phyloP scores from a whole-genome alignment of 2,329 filamentous ascomycete genomes.

The Thelonectria rubi region DNA sequence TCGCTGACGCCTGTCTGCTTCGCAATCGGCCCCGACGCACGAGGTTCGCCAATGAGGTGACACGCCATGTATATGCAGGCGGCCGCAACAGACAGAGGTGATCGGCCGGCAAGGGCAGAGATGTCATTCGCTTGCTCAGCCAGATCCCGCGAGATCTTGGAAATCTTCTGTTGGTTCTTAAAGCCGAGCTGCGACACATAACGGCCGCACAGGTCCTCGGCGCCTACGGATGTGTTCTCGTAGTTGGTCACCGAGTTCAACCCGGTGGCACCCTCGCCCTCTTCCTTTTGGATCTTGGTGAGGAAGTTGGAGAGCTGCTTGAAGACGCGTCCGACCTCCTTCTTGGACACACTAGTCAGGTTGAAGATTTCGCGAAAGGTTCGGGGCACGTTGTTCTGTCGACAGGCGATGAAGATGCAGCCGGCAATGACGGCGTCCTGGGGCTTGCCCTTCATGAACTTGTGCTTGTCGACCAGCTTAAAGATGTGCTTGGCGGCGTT shows the following conservation, averaged over 20 bases:
- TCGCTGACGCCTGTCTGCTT: slow-evolving; percentile 89
- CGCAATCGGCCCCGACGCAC: slow-evolving; percentile 87
- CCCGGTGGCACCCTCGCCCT: slow-evolving; percentile 55
- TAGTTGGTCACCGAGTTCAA: slow-evolving; percentile 73
- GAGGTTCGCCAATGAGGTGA: slow-evolving; percentile 81
- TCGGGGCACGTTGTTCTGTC: slow-evolving; percentile 84
- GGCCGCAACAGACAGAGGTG: slow-evolving; percentile 90
- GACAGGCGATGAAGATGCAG: slow-evolving; percentile 97
- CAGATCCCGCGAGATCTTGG: slow-evolving; percentile 81
- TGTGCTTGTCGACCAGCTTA: slow-evolving; percentile 92
- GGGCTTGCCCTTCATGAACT: slow-evolving; percentile 93
- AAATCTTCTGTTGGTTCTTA: slow-evolving; percentile 76
- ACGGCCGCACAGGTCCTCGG: slow-evolving; percentile 85
- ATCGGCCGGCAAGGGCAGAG: slow-evolving; percentile 88
- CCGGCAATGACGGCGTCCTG: slow-evolving; percentile 94
- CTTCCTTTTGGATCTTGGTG: slow-evolving; percentile 72
- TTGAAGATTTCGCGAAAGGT: slow-evolving; percentile 96
- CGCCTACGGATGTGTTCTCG: slow-evolving; percentile 80
- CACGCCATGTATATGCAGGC: slow-evolving; percentile 98
- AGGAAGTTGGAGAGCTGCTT: slow-evolving; percentile 92
- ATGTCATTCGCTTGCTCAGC: slow-evolving; percentile 80
- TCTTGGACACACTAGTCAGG: slow-evolving; percentile 92
- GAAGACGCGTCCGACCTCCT: slow-evolving; percentile 96
- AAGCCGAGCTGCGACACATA: slow-evolving; percentile 86
- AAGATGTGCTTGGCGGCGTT: slow-evolving; percentile 95